phyloP scores from a whole-genome alignment of 345 rosid species.

The Toxicodendron radicans region DNA sequence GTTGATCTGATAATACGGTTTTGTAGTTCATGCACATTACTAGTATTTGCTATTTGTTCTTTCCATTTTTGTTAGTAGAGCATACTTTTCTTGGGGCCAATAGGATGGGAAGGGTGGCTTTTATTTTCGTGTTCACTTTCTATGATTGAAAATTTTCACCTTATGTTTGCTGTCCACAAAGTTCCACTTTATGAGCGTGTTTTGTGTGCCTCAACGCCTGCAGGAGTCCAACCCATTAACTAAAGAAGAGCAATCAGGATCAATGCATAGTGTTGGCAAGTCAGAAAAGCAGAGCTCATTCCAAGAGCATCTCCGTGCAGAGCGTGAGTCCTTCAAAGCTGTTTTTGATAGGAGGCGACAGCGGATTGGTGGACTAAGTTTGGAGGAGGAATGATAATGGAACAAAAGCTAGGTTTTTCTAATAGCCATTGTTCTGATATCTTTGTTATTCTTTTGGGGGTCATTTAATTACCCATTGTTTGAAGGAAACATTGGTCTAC shows the following conservation, averaged over 20 bases:
- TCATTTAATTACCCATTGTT: neutral
- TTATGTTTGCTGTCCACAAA: neutral
- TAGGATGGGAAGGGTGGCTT: neutral
- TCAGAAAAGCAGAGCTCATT: slow-evolving; percentile 54
- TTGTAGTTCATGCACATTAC: neutral
- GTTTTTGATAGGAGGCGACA: slow-evolving; percentile 72
- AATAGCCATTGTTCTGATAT: neutral
- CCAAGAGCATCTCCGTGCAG: slow-evolving; percentile 79
- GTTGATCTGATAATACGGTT: neutral
- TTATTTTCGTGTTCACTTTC: neutral
- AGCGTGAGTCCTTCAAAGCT: slow-evolving; percentile 82
- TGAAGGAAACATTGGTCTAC: neutral
- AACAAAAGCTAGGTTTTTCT: neutral
- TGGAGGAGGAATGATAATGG: slow-evolving; percentile 44
- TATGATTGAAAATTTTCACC: neutral
- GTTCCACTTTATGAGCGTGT: neutral
- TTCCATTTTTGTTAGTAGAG: neutral
- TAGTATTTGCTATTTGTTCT: neutral
- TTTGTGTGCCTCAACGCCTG: slow-evolving; percentile 13
- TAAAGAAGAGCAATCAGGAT: slow-evolving; percentile 36
- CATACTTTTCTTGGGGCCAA: neutral
- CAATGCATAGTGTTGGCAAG: slow-evolving; percentile 37
- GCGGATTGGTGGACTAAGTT: slow-evolving; percentile 46
- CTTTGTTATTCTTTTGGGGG: neutral
- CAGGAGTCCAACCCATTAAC: slow-evolving; percentile 79